Base-by-base conservation (phyloP, 2,329 filamentous ascomycete genomes). In the Claviceps sp. region DNA sequence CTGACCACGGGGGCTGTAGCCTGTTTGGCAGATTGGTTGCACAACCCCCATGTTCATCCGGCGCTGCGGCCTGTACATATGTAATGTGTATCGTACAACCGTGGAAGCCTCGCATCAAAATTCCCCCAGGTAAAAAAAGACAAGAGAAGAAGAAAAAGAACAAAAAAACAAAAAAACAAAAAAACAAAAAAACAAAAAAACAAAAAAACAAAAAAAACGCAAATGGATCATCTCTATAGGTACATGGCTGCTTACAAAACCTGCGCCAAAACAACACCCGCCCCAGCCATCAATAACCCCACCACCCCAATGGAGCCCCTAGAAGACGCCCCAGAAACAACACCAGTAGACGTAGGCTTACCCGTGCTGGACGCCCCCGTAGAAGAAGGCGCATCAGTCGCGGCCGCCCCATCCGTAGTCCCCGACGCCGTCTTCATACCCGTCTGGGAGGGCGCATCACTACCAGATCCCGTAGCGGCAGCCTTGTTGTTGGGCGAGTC, bases 401-500 rank as follows among this genome's bases (percentile, higher is more conserved):
- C 48, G 50, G 54, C 47, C 47, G 57, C 55, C 18, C 43, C 54
- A 26, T 46, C 43, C 4, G 24, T 18, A 46, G 54, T 34, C 38
- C 55, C 50, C 44, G 52, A 42, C 26, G 55, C 56, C 14, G 60
- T 55, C 51, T 51, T 57, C 43, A 58, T 52, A 18, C 57, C 58
- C 46, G 58, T 58, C 55, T 56, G 53, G 49, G 30, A 30, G 30
- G 30, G 30, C 9, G 51, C 42, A 37, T 55, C 58, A 53, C 18
- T 24, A 2, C 22, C 24, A 14, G 47, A 41, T 26, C n/a, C 38
- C 11, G 52, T 48, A 18, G 53, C 48, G 24, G 52, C 52, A 54
- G 65, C 75, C 59, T 76, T 57, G 57, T 40, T 40, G 14, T n/a
- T 45, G 22, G 58, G 59, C 62, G 78, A 79, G 63, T 79, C 66